A percentile compares a stretch with the other conserved stretches of the same genome.
phyloP scores from a whole-genome alignment of 2,329 filamentous ascomycete species.

The Penicillium freii region DNA sequence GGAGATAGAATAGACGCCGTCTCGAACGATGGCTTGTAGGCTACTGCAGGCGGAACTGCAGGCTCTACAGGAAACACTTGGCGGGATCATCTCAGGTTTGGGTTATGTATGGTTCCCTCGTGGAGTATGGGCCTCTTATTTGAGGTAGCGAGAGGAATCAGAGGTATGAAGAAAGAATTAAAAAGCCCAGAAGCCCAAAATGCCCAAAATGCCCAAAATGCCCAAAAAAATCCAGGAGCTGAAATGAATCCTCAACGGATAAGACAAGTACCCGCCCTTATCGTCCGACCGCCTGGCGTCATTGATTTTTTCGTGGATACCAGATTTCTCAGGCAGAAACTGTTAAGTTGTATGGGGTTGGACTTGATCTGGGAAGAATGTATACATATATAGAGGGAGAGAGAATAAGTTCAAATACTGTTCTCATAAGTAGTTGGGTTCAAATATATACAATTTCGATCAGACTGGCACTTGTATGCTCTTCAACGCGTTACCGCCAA shows the following conservation, averaged over 20 bases:
- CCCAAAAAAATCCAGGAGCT: background rate
- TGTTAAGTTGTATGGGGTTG: background rate
- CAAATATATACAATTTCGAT: background rate
- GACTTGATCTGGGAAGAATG: background rate
- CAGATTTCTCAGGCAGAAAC: background rate
- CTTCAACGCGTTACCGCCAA: constrained; percentile 1
- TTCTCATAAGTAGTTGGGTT: background rate
- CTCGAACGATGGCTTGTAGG: constrained; percentile 29
- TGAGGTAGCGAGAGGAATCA: background rate
- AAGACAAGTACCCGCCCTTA: constrained; percentile 22
- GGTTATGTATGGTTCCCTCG: background rate
- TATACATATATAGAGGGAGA: background rate
- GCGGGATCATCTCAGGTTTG: constrained; percentile 28
- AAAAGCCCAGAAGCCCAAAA: constrained; percentile 6
- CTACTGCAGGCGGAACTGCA: constrained; percentile 36
- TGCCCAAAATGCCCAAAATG: too few relatives aligned
- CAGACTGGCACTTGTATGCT: background rate
- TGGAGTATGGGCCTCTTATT: background rate
- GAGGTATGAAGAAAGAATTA: background rate
- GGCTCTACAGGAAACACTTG: constrained; percentile 32
- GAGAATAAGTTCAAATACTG: too few relatives aligned
- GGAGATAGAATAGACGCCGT: constrained; percentile 19
- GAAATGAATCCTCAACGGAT: constrained; percentile 12
- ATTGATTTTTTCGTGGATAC: constrained; percentile 8
- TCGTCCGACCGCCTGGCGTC: constrained; percentile 27